Conservation (phyloP, 176 grass and related monocot species). For the Triticum turgidum region DNA sequence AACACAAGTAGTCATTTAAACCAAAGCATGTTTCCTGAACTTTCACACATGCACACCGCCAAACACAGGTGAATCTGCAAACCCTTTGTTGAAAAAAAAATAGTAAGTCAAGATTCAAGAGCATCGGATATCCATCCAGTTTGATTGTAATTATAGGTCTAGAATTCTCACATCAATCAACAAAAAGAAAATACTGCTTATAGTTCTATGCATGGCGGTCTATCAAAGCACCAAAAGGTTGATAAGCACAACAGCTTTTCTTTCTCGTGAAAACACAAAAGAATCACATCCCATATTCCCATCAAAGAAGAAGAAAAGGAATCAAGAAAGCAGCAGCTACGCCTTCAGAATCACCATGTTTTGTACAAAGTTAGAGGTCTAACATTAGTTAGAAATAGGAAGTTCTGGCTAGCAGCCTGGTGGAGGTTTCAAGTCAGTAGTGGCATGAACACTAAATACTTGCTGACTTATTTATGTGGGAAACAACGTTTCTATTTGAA, state of each 20-base stretch:
- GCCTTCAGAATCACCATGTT: conserved; percentile 21
- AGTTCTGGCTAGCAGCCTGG: not conserved
- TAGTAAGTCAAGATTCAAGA: not conserved
- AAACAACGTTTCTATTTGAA: not conserved
- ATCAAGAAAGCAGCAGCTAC: conserved; percentile 21
- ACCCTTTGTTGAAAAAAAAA: not conserved
- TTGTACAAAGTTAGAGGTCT: not conserved
- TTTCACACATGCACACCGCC: not conserved
- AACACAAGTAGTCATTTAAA: not conserved
- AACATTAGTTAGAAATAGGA: conserved; percentile 3
- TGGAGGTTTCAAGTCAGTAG: not conserved
- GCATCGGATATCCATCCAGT: not conserved
- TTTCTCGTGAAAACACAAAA: conserved; percentile 29
- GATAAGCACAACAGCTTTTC: conserved; percentile 42
- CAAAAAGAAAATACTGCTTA: conserved; percentile 16
- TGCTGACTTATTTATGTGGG: not conserved
- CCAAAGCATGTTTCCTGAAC: not conserved
- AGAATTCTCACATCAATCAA: conserved; percentile 3
- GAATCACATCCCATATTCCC: conserved; percentile 3
- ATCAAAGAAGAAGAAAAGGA: conserved; percentile 13
- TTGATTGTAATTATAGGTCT: conserved; percentile 14
- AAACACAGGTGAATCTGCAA: conserved; percentile 7
- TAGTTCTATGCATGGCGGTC: conserved; percentile 19
- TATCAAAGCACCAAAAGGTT: conserved; percentile 35
- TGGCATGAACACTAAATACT: not conserved